Evolutionary conservation across 1,284 basidiomycete species (phyloP).

Genomic region (Phlebopus sp.): DNA sequence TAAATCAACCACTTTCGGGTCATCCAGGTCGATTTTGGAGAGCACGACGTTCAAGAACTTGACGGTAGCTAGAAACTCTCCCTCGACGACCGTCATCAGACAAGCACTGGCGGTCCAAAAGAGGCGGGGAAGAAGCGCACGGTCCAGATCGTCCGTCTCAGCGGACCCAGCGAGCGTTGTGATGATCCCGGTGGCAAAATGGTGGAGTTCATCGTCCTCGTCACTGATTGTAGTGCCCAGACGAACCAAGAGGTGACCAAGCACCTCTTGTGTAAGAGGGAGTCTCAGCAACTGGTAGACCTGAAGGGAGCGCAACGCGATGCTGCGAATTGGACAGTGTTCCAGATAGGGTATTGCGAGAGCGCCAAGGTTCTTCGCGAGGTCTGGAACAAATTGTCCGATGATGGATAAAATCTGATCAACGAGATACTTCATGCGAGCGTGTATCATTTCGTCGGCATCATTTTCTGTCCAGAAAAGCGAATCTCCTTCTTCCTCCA

Average conservation of each 20-base stretch:
- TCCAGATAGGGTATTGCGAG: constrained; percentile 85
- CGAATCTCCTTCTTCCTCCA: constrained; percentile 58
- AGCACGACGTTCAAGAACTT: constrained; percentile 70
- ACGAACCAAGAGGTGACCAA: constrained; percentile 80
- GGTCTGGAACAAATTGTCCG: constrained; percentile 62
- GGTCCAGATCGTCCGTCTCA: constrained; percentile 54
- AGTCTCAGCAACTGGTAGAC: constrained; percentile 86
- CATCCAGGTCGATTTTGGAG: constrained; percentile 72
- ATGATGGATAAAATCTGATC: constrained; percentile 68
- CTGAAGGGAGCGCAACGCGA: constrained; percentile 88
- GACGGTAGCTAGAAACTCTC: constrained; percentile 75
- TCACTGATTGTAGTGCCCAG: constrained; percentile 84
- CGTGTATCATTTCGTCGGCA: constrained; percentile 45
- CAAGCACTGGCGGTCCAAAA: constrained; percentile 89
- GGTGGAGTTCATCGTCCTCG: constrained; percentile 66
- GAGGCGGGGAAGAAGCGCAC: constrained; percentile 71
- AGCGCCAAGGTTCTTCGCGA: constrained; percentile 79
- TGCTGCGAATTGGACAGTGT: constrained; percentile 80
- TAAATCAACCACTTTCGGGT: constrained; percentile 58
- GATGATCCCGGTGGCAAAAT: constrained; percentile 84
- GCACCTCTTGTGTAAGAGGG: constrained; percentile 65
- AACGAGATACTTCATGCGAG: constrained; percentile 71
- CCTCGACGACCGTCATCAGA: constrained; percentile 79
- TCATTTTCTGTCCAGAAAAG: constrained; percentile 79
- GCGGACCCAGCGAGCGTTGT: constrained; percentile 74